phyloP scores from a whole-genome alignment of 129 eudicot genomes.

The sunflower (Helianthus annuus) region HanXRQr2.0-SUNRISE NC_035449.2:51559585-51560084 shows the following conservation, averaged over 20 bases:
- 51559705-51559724: too few species aligned
- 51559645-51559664: too few species aligned
- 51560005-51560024: slow-evolving; percentile 18
- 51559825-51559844: background rate
- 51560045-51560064: slow-evolving; percentile 4
- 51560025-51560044: background rate
- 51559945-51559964: slow-evolving; percentile 6
- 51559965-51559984: slow-evolving; percentile 1
- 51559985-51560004: background rate
- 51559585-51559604: too few species aligned
- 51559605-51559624: too few species aligned
- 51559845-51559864: slow-evolving; percentile 20
- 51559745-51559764: too few species aligned
- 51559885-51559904: background rate
- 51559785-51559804: background rate
- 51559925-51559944: background rate
- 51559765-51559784: background rate
- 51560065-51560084: background rate
- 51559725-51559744: too few species aligned
- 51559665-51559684: too few species aligned
- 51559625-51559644: too few species aligned
- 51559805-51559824: background rate
- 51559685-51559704: too few species aligned
- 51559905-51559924: slow-evolving; percentile 15
- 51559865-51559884: slow-evolving; percentile 22